These are phyloP conservation scores for Chlamydomonas reinhardtii DNA, from an alignment of 163 green algal genomes.

Conservation along the genomic window DNA sequence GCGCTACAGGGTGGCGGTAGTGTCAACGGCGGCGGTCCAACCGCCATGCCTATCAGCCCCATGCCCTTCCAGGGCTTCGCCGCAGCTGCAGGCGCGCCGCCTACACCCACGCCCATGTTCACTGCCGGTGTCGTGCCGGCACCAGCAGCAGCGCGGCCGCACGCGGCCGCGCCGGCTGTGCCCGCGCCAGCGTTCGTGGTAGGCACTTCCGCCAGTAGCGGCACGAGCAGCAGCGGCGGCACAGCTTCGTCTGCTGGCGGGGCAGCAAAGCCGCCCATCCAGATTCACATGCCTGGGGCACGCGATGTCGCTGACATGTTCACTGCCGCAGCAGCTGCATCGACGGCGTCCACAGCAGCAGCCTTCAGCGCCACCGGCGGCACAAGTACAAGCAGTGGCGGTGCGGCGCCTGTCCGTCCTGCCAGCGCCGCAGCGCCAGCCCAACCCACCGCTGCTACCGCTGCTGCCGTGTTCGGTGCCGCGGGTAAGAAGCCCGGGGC, in stretches of 20 bases:
- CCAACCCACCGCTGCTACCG: no score
- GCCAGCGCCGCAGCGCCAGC: no score
- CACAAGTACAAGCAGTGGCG: neutral
- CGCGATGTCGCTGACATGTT: conserved; percentile 36
- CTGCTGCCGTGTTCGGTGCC: neutral
- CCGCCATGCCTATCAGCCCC: neutral
- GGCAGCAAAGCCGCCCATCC: conserved; percentile 2
- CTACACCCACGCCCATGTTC: neutral
- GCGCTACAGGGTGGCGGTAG: neutral
- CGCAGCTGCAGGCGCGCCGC: neutral
- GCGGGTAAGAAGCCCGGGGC: neutral
- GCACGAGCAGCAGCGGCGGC: neutral
- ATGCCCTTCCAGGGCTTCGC: neutral
- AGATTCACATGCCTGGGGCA: conserved; percentile 36
- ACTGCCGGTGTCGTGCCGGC: neutral
- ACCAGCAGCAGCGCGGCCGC: neutral
- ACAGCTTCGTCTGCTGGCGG: neutral
- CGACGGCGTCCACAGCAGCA: neutral
- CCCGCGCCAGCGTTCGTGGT: neutral
- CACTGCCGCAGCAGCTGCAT: neutral
- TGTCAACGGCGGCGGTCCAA: neutral
- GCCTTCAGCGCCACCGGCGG: neutral
- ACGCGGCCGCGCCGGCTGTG: neutral
- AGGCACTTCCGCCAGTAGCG: neutral
- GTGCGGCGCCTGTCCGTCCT: neutral